A percentile compares a stretch with the other conserved stretches of the same genome.
Evolutionary conservation across 805 yeast genomes (phyloP).

Genomic region (Torulaspora franciscae): DNA sequence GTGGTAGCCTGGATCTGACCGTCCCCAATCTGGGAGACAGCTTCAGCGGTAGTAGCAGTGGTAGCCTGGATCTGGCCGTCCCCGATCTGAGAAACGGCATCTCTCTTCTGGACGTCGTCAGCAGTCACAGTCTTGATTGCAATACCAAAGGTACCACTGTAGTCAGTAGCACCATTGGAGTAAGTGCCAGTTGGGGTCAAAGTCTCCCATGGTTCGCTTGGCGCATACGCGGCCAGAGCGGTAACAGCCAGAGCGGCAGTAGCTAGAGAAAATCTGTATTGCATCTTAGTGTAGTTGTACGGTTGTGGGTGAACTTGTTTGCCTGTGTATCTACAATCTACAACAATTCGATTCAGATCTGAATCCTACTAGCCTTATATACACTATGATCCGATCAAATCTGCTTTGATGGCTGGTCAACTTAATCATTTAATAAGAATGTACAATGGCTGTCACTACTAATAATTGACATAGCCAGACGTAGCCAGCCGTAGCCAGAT

Average conservation of each 20-base stretch:
- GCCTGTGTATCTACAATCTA: neutral
- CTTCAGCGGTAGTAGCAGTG: constrained; percentile 40
- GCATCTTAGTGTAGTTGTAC: constrained; percentile 16
- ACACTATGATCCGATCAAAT: neutral
- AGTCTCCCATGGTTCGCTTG: constrained; percentile 41
- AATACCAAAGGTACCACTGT: constrained; percentile 40
- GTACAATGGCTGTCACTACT: neutral
- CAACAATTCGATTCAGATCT: neutral
- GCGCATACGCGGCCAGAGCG: constrained; percentile 27
- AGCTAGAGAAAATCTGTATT: constrained; percentile 29
- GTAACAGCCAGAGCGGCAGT: constrained; percentile 33
- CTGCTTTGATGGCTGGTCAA: constrained; percentile 1
- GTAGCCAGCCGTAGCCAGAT: too few species aligned
- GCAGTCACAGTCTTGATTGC: constrained; percentile 40
- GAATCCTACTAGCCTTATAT: neutral
- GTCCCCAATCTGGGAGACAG: constrained; percentile 42
- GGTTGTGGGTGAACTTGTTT: neutral
- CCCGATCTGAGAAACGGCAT: constrained; percentile 42
- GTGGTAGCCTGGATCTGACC: constrained; percentile 51
- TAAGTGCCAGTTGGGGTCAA: constrained; percentile 40
- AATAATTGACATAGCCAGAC: neutral
- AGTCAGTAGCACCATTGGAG: constrained; percentile 37
- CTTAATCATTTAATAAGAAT: neutral
- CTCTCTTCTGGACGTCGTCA: constrained; percentile 31
- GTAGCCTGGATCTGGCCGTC: constrained; percentile 53